phyloP scores from a whole-genome alignment of 495 filamentous ascomycete species.

The Penicillium goetzii region DNA sequence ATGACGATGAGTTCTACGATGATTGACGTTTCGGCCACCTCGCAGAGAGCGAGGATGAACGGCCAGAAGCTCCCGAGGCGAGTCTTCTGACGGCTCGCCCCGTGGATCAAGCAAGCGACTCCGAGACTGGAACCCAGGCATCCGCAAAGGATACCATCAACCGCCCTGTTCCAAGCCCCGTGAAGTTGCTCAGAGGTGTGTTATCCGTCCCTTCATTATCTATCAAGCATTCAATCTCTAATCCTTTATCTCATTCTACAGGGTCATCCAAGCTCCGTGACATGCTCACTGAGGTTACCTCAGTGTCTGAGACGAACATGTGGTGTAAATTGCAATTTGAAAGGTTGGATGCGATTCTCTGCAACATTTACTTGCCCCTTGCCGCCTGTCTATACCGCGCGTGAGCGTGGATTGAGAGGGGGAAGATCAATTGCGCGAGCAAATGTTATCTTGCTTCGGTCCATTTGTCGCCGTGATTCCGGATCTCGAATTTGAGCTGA shows the following conservation, averaged over 20 bases:
- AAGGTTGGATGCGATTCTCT: conserved; percentile 40
- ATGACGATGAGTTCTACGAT: conserved; percentile 99
- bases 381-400: conserved; percentile 26
- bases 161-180: conserved; percentile 38
- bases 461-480: conserved; percentile 20
- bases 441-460: conserved; percentile 14
- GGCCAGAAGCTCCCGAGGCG: conserved; percentile 70
- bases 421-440: conserved; percentile 29
- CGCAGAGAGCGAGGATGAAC: conserved; percentile 84
- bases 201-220: not conserved
- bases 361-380: conserved; percentile 31
- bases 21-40: conserved; percentile 96
- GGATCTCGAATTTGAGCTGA: conserved; percentile 16
- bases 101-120: conserved; percentile 44
- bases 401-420: conserved; percentile 23
- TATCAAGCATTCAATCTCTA: not conserved
- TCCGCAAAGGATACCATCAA: conserved; percentile 36
- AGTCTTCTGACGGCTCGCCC: conserved; percentile 64
- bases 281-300: conserved; percentile 36
- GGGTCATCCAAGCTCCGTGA: conserved; percentile 54
- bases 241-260: conserved; percentile 19
- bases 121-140: conserved; percentile 41
- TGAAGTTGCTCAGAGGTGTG: conserved; percentile 48
- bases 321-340: conserved; percentile 41
- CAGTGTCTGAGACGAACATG: conserved; percentile 34